These are phyloP conservation scores for Seminavis robusta DNA, from an alignment of 108 stramenopile species.

Conservation along the genomic window DNA sequence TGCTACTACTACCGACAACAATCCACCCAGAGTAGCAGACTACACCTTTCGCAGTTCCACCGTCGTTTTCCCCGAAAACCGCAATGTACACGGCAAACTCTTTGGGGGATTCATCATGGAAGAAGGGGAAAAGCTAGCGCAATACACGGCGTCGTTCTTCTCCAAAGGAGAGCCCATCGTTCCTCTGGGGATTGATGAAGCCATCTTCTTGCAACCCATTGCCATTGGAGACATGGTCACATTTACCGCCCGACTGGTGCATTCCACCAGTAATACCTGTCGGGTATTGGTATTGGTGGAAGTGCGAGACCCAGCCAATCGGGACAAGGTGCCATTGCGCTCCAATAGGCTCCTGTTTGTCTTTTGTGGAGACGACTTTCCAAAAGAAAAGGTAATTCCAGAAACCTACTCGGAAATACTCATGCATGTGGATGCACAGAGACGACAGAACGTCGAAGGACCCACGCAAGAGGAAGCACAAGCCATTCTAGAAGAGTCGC, in stretches of 20 bases:
- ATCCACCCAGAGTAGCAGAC: neutral
- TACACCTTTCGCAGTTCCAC: neutral
- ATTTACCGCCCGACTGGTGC: constrained; percentile 1
- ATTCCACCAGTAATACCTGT: neutral
- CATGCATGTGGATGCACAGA: too few relatives aligned
- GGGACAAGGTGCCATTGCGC: neutral
- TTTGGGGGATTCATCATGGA: constrained; percentile 11
- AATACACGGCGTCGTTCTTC: neutral
- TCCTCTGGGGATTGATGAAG: constrained; percentile 5
- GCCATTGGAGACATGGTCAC: constrained; percentile 3
- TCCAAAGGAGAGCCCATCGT: neutral
- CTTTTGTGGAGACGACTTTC: too few relatives aligned
- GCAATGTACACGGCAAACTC: constrained; percentile 11
- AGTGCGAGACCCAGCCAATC: neutral
- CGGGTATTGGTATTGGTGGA: neutral
- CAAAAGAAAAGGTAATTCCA: too few relatives aligned
- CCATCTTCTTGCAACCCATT: constrained; percentile 3
- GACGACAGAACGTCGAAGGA: too few relatives aligned
- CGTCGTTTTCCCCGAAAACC: constrained; percentile 2
- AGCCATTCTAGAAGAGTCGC: too few relatives aligned
- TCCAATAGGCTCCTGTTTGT: neutral
- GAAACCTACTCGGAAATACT: too few relatives aligned
- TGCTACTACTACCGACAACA: neutral
- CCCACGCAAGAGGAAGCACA: too few relatives aligned
- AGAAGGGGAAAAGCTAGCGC: neutral